Conservation (phyloP, 768 basidiomycete genomes). For the Melanogaster broomeanus region DNA sequence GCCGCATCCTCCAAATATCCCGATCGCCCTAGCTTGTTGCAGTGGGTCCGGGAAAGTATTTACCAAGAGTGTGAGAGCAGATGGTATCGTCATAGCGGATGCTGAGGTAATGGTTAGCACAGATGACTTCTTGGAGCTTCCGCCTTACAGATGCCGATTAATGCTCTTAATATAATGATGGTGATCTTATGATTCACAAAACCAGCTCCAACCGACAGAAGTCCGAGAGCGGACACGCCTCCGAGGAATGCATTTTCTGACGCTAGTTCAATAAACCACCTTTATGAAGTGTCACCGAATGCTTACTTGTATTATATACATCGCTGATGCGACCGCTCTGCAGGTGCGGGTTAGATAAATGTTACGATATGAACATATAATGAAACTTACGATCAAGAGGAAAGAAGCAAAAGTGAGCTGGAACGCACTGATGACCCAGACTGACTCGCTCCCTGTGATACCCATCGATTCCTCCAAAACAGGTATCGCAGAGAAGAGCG, state of each 20-base stretch:
- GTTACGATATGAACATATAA: background rate
- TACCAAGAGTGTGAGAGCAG: slow-evolving; percentile 51
- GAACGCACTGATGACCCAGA: slow-evolving; percentile 46
- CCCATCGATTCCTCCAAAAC: slow-evolving; percentile 29
- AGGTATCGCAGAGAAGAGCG: slow-evolving; percentile 36
- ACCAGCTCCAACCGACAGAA: slow-evolving; percentile 46
- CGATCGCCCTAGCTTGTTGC: slow-evolving; percentile 50
- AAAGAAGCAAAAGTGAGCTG: slow-evolving; percentile 51
- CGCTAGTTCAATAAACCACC: slow-evolving; percentile 31
- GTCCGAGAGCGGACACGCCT: slow-evolving; percentile 43
- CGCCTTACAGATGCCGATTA: slow-evolving; percentile 48
- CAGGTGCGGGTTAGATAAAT: slow-evolving; percentile 8
- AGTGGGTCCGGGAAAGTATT: slow-evolving; percentile 48
- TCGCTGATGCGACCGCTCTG: slow-evolving; percentile 30
- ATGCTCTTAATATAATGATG: slow-evolving; percentile 51
- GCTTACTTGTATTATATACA: slow-evolving; percentile 34
- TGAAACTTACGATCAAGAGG: slow-evolving; percentile 21
- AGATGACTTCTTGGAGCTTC: background rate
- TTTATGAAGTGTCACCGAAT: background rate
- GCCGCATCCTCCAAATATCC: slow-evolving; percentile 46
- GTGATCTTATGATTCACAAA: slow-evolving; percentile 48
- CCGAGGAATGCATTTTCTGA: slow-evolving; percentile 43
- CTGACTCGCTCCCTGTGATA: slow-evolving; percentile 30
- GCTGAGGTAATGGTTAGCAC: slow-evolving; percentile 26
- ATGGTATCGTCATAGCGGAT: slow-evolving; percentile 52